These are phyloP conservation scores for Lactifluus subvellereus DNA, from an alignment of 768 basidiomycete genomes.

Conservation along the genomic window DNA sequence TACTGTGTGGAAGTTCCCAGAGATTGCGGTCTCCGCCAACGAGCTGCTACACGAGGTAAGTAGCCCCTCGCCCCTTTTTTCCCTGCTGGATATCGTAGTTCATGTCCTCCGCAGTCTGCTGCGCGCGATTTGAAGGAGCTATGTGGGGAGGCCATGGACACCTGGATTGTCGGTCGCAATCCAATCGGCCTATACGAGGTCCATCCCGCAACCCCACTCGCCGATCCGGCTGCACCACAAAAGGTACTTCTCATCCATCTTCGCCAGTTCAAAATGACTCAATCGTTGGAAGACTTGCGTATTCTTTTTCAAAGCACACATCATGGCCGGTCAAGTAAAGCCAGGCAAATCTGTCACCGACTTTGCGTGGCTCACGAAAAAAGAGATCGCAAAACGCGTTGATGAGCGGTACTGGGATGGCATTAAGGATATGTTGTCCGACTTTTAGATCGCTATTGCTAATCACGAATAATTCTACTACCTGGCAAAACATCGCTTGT, in stretches of 20 bases:
- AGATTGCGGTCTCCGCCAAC: slow-evolving; percentile 51
- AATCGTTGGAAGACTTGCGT: slow-evolving; percentile 48
- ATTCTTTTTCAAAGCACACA: slow-evolving; percentile 94
- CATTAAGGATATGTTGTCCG: slow-evolving; percentile 77
- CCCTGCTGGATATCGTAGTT: not conserved
- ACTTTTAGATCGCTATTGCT: slow-evolving; percentile 33
- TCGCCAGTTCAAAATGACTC: not conserved
- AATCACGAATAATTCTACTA: slow-evolving; percentile 9
- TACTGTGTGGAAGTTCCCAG: slow-evolving; percentile 73
- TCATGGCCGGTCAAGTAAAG: slow-evolving; percentile 79
- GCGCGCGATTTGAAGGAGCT: slow-evolving; percentile 60
- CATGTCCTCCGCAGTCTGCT: slow-evolving; percentile 51
- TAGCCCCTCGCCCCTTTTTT: not conserved
- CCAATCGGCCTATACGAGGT: slow-evolving; percentile 76
- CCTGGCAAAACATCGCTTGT: not conserved
- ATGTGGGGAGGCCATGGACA: slow-evolving; percentile 82
- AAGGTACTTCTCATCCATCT: slow-evolving; percentile 20
- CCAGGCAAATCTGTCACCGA: slow-evolving; percentile 54
- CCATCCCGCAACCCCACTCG: slow-evolving; percentile 29
- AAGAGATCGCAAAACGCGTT: slow-evolving; percentile 76
- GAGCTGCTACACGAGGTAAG: slow-evolving; percentile 77
- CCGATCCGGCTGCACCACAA: slow-evolving; percentile 14
- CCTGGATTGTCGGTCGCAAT: slow-evolving; percentile 87
- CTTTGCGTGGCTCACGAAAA: slow-evolving; percentile 92
- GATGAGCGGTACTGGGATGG: slow-evolving; percentile 66